Conservation (phyloP, 2,329 filamentous ascomycete genomes). For the Fusarium compactum region DNA sequence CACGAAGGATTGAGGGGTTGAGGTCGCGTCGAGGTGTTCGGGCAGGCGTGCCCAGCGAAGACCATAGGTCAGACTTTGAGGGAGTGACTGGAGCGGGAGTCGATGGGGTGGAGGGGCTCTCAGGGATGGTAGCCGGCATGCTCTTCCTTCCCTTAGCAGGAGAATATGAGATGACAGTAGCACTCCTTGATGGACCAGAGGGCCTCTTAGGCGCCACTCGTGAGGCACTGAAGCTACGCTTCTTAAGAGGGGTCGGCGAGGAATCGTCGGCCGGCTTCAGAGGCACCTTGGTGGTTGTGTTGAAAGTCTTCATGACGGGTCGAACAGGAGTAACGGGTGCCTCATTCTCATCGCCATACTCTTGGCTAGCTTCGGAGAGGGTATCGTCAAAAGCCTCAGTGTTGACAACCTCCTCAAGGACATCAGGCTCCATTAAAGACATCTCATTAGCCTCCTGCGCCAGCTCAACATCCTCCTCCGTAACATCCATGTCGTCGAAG, state of each 20-base stretch:
- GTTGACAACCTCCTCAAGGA: constrained; percentile 53
- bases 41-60: constrained; percentile 66
- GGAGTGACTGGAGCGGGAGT: constrained; percentile 55
- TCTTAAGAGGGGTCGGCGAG: constrained; percentile 61
- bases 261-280: constrained; percentile 75
- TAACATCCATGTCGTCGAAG: constrained; percentile 62
- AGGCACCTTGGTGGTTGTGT: constrained; percentile 83
- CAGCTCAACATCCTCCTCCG: constrained; percentile 68
- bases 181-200: constrained; percentile 59
- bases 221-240: constrained; percentile 64
- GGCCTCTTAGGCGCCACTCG: constrained; percentile 60
- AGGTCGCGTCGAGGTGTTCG: constrained; percentile 68
- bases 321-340: constrained; percentile 69
- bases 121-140: constrained; percentile 36
- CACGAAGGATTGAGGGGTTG: constrained; percentile 68
- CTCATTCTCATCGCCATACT: constrained; percentile 76
- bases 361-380: constrained; percentile 71
- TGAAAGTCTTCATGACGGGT: constrained; percentile 63
- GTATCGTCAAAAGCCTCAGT: constrained; percentile 59
- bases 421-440: constrained; percentile 64
- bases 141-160: constrained; percentile 59
- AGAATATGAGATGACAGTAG: constrained; percentile 67
- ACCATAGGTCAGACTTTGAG: constrained; percentile 65
- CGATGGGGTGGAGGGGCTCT: constrained; percentile 48
- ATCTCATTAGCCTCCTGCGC: constrained; percentile 71